Evolutionary conservation across 2,329 filamentous ascomycete species (phyloP).

Genomic region (Xylariaceae sp.): DNA sequence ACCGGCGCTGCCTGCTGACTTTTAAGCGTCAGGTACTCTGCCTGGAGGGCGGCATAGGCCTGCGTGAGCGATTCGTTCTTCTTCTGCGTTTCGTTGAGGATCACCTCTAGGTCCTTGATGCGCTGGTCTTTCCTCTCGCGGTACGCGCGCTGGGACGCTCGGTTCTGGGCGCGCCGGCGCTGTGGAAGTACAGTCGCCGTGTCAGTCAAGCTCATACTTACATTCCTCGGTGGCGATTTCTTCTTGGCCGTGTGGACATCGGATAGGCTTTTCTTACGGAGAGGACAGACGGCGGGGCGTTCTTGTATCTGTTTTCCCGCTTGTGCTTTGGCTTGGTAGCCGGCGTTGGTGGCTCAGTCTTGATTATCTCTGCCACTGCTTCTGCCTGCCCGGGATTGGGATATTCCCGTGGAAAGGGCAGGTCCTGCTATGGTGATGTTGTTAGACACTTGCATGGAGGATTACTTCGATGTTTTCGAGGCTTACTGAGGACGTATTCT

Average conservation of each 20-base stretch:
- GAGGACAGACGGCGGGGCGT: conserved; percentile 47
- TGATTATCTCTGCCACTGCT: conserved; percentile 1
- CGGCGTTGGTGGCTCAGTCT: conserved; percentile 25
- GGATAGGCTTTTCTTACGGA: conserved; percentile 37
- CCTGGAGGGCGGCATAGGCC: conserved; percentile 49
- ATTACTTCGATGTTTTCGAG: background rate
- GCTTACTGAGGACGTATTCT: background rate
- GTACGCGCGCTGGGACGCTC: conserved; percentile 58
- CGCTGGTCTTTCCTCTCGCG: conserved; percentile 61
- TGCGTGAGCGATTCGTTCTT: conserved; percentile 53
- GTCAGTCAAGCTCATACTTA: conserved; percentile 12
- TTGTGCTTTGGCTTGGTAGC: conserved; percentile 43
- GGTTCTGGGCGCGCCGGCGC: conserved; percentile 57
- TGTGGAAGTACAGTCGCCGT: conserved; percentile 25
- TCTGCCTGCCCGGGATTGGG: background rate
- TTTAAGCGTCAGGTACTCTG: conserved; percentile 42
- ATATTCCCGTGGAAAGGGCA: background rate
- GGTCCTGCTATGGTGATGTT: background rate
- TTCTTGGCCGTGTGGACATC: background rate
- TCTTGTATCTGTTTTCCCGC: conserved; percentile 51
- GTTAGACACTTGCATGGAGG: background rate
- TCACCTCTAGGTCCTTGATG: conserved; percentile 58
- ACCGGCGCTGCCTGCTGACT: conserved; percentile 23
- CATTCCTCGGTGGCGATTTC: background rate
- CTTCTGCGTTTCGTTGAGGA: conserved; percentile 50